Evolutionary conservation across 2,329 filamentous ascomycete species (phyloP).

Genomic region (Aspergillus arachidicola): DNA sequence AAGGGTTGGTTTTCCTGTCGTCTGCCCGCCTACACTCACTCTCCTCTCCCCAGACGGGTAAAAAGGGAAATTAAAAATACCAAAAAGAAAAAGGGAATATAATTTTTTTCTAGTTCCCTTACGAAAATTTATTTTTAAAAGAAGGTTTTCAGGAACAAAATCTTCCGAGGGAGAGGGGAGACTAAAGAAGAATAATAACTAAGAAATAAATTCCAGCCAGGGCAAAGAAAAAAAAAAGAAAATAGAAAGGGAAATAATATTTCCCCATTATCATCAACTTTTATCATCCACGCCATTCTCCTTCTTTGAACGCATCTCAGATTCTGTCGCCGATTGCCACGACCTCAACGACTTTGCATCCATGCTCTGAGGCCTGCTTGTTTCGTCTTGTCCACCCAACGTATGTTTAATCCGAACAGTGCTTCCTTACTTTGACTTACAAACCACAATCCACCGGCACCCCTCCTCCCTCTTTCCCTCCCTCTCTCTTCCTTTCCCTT

Average conservation of each 20-base stretch:
- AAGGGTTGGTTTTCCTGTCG: conserved; percentile 21
- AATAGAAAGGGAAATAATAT: conserved; percentile 11
- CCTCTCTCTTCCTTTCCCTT: conserved; percentile 6
- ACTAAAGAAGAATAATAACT: conserved; percentile 18
- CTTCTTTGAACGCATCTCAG: conserved; percentile 5
- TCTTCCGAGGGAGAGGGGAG: conserved; percentile 26
- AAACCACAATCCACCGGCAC: conserved; percentile 3
- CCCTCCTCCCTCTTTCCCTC: conserved; percentile 5
- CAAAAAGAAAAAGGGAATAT: conserved; percentile 9
- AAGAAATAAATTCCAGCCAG: conserved; percentile 15
- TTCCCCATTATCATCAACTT: conserved; percentile 13
- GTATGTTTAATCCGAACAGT: conserved; percentile 20
- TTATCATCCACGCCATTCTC: conserved; percentile 14
- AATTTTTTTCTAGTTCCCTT: conserved; percentile 11
- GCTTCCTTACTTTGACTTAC: conserved; percentile 7
- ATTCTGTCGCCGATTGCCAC: conserved; percentile 13
- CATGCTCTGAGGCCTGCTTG: conserved; percentile 27
- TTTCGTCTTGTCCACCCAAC: conserved; percentile 25
- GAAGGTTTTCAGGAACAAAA: conserved; percentile 24
- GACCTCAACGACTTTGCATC: conserved; percentile 23
- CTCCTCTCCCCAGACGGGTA: conserved; percentile 15
- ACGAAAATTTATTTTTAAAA: conserved; percentile 5
- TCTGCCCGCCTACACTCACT: conserved; percentile 13
- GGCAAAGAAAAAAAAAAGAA: conserved; percentile 3
- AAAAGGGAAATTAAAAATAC: conserved; percentile 15